Base-by-base conservation (phyloP, 2,329 filamentous ascomycete species). In the Ceratocystis alfenasii region DNA sequence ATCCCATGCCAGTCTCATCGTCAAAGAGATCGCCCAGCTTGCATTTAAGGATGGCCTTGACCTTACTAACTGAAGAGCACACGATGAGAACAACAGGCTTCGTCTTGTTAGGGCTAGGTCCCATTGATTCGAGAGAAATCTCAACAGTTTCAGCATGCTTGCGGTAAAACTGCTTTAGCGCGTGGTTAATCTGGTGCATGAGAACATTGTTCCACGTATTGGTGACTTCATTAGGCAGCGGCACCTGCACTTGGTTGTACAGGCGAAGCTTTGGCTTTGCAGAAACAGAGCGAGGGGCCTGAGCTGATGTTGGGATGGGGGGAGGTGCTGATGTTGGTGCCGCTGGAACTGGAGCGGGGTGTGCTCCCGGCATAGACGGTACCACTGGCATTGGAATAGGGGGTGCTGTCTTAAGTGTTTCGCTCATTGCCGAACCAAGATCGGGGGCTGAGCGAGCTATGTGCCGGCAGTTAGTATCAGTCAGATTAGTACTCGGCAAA, bases 101-200 rank as follows among this genome's bases (percentile, higher is more conserved):
- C 0, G 86, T 85, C 65, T 81, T 84, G 45, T 84, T 79, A 5
- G 83, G 80, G 2, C 83, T 85, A 64, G 88, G 85, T 20, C 89
- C 89, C 50, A 91, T 84, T 0, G 85, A 87, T 68, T 90, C 85
- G 1, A 93, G 81, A 8, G 87, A 88, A 50, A 93, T 90, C 71
- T 89, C 88, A 44, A 90, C 84, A 0, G 88, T 89, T 72, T 93
- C 89, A 0, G 85, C 82, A 62, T 89, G 82, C 70, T 88, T 88
- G 69, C 83, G 83, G 71, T 91, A 86, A 68, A 89, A 89, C 63
- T 83, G 81, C 25, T 85, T 83, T 17, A 91, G 79, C 1, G 89
- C 83, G 20, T 83, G 79, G 72, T 90, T 88, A 68, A 93, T 83
- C 68, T 89, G 85, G 1, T 87, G 86, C 78, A 90, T 88, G 66